Evolutionary conservation across 768 basidiomycete genomes (phyloP).

Genomic region (Coprinopsis strossmayeri): DNA sequence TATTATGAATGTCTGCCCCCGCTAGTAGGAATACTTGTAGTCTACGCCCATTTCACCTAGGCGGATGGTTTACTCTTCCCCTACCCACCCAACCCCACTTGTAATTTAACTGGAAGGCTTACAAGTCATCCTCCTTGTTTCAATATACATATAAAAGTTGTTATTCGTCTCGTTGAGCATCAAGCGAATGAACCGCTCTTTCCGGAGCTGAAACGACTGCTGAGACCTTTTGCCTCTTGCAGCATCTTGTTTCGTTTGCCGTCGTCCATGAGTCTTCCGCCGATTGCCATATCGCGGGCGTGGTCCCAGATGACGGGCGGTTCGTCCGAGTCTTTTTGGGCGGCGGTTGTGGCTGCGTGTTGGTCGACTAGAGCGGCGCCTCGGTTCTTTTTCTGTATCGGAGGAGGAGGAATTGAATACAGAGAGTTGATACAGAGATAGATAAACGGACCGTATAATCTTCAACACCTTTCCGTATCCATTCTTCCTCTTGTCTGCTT

Average conservation of each 20-base stretch:
- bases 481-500: constrained; percentile 58
- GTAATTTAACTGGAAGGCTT: not conserved
- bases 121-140: not conserved
- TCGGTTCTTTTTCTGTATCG: constrained; percentile 37
- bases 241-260: constrained; percentile 70
- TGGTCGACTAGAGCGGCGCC: constrained; percentile 49
- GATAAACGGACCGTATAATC: constrained; percentile 63
- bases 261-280: constrained; percentile 89
- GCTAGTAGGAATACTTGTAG: not conserved
- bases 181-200: constrained; percentile 63
- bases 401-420: not conserved
- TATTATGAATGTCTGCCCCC: no score
- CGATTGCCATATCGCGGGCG: constrained; percentile 80
- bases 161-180: not conserved
- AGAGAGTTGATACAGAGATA: not conserved
- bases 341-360: constrained; percentile 31
- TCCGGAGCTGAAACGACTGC: constrained; percentile 77
- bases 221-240: constrained; percentile 73
- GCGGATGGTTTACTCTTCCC: no score
- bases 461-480: constrained; percentile 64
- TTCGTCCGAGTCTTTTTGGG: constrained; percentile 41
- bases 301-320: constrained; percentile 85
- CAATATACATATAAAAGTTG: not conserved
- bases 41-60: no score
- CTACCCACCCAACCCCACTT: no score